phyloP scores from a whole-genome alignment of 768 basidiomycete genomes.

The Pleurotus djamor region DNA sequence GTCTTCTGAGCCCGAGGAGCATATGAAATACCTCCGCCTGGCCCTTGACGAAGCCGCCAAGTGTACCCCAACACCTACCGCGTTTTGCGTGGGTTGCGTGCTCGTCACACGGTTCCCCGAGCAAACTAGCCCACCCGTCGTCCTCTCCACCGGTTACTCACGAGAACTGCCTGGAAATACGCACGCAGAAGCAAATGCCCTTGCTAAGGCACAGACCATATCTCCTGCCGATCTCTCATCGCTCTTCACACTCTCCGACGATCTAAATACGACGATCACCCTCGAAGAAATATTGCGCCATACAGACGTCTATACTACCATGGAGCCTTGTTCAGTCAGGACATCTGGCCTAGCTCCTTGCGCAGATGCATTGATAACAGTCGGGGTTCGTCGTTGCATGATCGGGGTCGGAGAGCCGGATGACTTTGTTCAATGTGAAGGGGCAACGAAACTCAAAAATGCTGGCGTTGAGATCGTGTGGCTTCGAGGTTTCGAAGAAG shows the following conservation, averaged over 20 bases:
- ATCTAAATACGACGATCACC: conserved; percentile 11
- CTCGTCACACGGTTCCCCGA: conserved; percentile 50
- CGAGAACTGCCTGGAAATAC: conserved; percentile 93
- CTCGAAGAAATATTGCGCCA: conserved; percentile 51
- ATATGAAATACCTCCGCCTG: conserved; percentile 47
- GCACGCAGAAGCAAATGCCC: conserved; percentile 94
- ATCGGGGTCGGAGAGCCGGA: conserved; percentile 90
- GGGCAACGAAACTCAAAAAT: conserved; percentile 66
- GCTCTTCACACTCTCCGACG: conserved; percentile 31
- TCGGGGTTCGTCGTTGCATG: conserved; percentile 71
- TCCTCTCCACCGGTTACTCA: conserved; percentile 83
- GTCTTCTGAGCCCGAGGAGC: conserved; percentile 12
- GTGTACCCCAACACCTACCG: conserved; percentile 67
- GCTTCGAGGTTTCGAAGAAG: conserved; percentile 69
- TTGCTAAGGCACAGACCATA: conserved; percentile 63
- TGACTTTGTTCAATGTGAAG: conserved; percentile 94
- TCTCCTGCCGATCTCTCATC: conserved; percentile 39
- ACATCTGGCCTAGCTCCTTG: conserved; percentile 88
- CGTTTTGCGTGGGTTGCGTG: conserved; percentile 92
- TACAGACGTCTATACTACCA: conserved; percentile 87
- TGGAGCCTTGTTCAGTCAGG: conserved; percentile 93
- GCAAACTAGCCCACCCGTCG: conserved; percentile 34
- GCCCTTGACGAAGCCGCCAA: conserved; percentile 73
- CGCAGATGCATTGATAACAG: conserved; percentile 76
- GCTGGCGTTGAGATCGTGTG: conserved; percentile 78